Evolutionary conservation across 805 yeast genomes (phyloP).

Genomic region (Zygosaccharomyces kombuchaensis): DNA sequence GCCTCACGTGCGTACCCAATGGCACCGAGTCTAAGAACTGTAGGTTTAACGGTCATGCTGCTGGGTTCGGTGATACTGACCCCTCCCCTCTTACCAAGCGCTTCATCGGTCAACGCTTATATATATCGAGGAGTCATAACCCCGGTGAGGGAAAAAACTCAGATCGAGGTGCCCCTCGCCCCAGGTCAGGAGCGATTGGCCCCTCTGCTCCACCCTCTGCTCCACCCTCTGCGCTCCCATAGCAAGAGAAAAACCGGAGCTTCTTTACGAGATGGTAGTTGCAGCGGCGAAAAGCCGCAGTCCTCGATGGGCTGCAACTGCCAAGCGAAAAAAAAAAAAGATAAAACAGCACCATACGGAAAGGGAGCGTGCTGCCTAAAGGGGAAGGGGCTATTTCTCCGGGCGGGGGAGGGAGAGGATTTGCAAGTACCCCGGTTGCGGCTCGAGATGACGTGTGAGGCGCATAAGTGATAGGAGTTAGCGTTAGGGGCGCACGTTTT

Average conservation of each 20-base stretch:
- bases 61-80: background rate
- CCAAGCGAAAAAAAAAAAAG: background rate
- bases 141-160: background rate
- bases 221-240: no score
- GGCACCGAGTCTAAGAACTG: slow-evolving; percentile 62
- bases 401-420: no score
- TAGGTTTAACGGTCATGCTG: slow-evolving; percentile 39
- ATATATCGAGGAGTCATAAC: background rate
- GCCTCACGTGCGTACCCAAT: slow-evolving; percentile 56
- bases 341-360: background rate
- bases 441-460: no score
- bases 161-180: background rate
- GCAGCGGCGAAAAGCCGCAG: background rate
- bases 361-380: background rate
- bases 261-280: background rate
- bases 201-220: no score
- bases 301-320: background rate
- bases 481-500: no score
- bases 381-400: no score
- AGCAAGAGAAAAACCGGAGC: background rate
- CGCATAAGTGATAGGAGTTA: no score
- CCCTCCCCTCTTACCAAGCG: background rate
- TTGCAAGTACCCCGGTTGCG: no score
- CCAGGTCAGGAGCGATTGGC: no score
- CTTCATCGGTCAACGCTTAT: background rate